Conservation (phyloP, 164 flowering plant genomes). For the Annona cherimola region DNA sequence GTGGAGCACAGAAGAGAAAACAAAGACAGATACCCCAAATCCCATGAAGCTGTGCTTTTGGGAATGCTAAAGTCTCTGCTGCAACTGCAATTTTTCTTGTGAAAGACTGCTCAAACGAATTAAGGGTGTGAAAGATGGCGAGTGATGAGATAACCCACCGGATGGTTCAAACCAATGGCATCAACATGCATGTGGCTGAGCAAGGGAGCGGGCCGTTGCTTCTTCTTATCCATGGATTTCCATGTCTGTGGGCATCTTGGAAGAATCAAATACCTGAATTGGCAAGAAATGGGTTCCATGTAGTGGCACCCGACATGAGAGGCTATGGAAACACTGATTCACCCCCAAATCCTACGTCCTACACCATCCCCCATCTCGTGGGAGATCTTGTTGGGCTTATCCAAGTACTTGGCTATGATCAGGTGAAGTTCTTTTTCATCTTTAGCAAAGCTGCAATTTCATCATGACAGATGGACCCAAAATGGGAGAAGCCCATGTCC, state of each 20-base stretch:
- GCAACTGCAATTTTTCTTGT: too few relatives aligned
- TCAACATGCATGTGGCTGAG: slow-evolving; percentile 39
- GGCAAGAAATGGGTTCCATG: slow-evolving; percentile 34
- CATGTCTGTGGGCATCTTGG: slow-evolving; percentile 40
- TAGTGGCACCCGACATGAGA: slow-evolving; percentile 45
- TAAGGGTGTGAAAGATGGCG: not conserved
- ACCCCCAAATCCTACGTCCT: slow-evolving; percentile 24
- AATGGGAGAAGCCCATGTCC: too few relatives aligned
- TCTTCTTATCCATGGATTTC: slow-evolving; percentile 37
- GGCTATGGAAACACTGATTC: slow-evolving; percentile 52
- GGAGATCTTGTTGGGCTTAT: slow-evolving; percentile 65
- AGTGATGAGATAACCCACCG: slow-evolving; percentile 9
- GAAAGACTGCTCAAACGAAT: not conserved
- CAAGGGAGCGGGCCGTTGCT: slow-evolving; percentile 30
- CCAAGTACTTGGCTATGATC: slow-evolving; percentile 38
- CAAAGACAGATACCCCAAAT: too few relatives aligned
- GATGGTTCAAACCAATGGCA: slow-evolving; percentile 30
- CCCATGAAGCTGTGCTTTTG: too few relatives aligned
- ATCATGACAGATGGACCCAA: too few relatives aligned
- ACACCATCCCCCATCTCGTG: slow-evolving; percentile 49
- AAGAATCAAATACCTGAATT: slow-evolving; percentile 32
- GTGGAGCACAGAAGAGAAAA: too few relatives aligned
- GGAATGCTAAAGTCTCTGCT: too few relatives aligned
- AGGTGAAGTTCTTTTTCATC: slow-evolving; percentile 12
- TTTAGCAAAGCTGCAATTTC: not conserved